These are phyloP conservation scores for Ogataea methylovora DNA, from an alignment of 805 yeast species.

Conservation along the genomic window DNA sequence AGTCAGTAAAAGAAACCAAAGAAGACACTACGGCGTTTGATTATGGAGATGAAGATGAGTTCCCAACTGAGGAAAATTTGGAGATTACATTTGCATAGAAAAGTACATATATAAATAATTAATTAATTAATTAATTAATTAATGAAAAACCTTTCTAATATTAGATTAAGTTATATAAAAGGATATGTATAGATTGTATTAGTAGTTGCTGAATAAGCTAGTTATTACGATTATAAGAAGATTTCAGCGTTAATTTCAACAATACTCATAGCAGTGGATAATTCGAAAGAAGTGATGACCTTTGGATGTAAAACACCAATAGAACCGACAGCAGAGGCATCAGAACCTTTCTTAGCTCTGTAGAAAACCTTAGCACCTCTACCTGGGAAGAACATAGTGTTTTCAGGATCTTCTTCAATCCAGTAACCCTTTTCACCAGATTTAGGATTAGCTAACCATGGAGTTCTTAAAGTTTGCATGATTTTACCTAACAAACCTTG, in stretches of 20 bases:
- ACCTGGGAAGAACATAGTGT: slow-evolving; percentile 87
- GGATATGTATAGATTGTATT: not conserved
- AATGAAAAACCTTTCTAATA: too few species aligned
- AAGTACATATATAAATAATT: not conserved
- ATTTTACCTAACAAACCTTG: slow-evolving; percentile 93
- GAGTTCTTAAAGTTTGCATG: slow-evolving; percentile 92
- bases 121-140: not conserved
- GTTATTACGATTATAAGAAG: slow-evolving; percentile 53
- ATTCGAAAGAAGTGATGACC: slow-evolving; percentile 77
- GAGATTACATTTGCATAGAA: slow-evolving; percentile 21
- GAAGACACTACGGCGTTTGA: slow-evolving; percentile 12
- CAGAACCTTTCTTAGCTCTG: slow-evolving; percentile 54
- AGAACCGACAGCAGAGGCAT: slow-evolving; percentile 60
- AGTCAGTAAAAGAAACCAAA: not conserved
- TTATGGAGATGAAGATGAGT: slow-evolving; percentile 28
- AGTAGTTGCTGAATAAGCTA: too few species aligned
- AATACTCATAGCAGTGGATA: slow-evolving; percentile 87
- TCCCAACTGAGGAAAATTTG: slow-evolving; percentile 23
- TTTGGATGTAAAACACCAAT: slow-evolving; percentile 96
- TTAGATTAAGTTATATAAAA: not conserved
- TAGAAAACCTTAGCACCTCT: slow-evolving; percentile 88
- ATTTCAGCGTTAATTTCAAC: slow-evolving; percentile 88
- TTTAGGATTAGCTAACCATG: slow-evolving; percentile 59
- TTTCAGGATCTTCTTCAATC: slow-evolving; percentile 64
- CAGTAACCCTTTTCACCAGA: slow-evolving; percentile 70